These are phyloP conservation scores for Hortiboletus flavorubellus DNA, from an alignment of 768 basidiomycete genomes.

Conservation along the genomic window DNA sequence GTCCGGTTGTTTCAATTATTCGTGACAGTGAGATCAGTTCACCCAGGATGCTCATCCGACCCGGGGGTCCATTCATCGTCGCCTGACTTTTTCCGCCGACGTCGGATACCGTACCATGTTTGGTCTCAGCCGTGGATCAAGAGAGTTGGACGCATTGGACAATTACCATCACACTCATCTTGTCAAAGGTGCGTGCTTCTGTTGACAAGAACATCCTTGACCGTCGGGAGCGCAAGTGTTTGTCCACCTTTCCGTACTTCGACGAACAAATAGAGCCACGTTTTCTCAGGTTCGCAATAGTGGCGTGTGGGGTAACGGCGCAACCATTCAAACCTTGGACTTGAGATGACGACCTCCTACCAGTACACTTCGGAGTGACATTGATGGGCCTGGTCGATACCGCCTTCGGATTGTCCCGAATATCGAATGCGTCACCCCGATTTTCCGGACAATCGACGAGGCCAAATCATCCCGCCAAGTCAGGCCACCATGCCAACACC, in stretches of 20 bases:
- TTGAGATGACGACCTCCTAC: background rate
- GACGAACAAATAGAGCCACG: constrained; percentile 4
- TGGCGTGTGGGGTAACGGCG: constrained; percentile 6
- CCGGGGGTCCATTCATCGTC: background rate
- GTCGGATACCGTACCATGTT: background rate
- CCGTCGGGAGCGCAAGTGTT: background rate
- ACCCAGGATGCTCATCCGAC: background rate
- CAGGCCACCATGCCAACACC: background rate
- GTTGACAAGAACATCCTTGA: background rate
- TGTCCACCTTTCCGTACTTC: background rate
- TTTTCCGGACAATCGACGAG: background rate
- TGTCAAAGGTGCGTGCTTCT: background rate
- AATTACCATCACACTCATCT: background rate
- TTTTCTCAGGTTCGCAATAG: background rate
- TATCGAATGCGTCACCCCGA: background rate
- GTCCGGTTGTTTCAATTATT: constrained; percentile 7
- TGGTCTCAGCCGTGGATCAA: background rate
- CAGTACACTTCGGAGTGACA: background rate
- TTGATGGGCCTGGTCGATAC: background rate
- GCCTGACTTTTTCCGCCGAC: constrained; percentile 7
- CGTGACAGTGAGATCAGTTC: constrained; percentile 8
- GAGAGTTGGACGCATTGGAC: background rate
- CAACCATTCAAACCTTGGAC: background rate
- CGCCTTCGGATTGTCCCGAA: constrained; percentile 1
- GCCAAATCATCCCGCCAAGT: background rate